Percentiles rank a stretch among this genome's conserved stretches.
Conservation (phyloP, 331 rosid species). For the Malus hybrid region DNA sequence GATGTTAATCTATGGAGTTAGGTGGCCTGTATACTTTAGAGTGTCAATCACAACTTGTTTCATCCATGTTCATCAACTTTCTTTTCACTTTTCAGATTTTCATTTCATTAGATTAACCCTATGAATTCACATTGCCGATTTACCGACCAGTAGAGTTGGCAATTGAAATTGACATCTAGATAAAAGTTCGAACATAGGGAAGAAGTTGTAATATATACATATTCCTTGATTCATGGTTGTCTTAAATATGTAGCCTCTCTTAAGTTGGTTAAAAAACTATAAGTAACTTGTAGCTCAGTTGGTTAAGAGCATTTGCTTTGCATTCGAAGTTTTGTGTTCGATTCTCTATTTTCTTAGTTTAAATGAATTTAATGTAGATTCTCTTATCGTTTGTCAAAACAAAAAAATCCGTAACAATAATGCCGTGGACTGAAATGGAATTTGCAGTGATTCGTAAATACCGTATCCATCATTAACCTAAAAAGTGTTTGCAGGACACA, state of each 20-base stretch:
- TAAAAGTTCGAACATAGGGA: not conserved
- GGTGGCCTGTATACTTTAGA: too few relatives aligned
- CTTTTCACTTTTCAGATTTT: not conserved
- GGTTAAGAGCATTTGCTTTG: too few relatives aligned
- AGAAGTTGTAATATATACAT: not conserved
- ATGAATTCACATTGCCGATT: not conserved
- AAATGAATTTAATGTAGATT: too few relatives aligned
- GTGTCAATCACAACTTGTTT: not conserved
- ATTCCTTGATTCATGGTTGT: not conserved
- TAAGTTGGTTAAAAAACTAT: too few relatives aligned
- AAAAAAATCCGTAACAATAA: not conserved
- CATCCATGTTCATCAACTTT: not conserved
- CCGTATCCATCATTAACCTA: not conserved
- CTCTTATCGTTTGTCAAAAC: too few relatives aligned
- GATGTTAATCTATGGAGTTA: not conserved
- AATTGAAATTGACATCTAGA: not conserved
- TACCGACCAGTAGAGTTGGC: not conserved
- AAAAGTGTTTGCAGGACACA: not conserved
- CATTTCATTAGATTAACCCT: not conserved
- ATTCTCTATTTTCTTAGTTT: too few relatives aligned
- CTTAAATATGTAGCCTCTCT: not conserved
- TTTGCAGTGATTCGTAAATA: not conserved
- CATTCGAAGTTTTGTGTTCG: too few relatives aligned
- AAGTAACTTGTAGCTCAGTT: too few relatives aligned
- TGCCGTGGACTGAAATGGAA: not conserved